phyloP scores from a whole-genome alignment of 371 early-diverging fungal genomes.

The Mucor plumbeus region DNA sequence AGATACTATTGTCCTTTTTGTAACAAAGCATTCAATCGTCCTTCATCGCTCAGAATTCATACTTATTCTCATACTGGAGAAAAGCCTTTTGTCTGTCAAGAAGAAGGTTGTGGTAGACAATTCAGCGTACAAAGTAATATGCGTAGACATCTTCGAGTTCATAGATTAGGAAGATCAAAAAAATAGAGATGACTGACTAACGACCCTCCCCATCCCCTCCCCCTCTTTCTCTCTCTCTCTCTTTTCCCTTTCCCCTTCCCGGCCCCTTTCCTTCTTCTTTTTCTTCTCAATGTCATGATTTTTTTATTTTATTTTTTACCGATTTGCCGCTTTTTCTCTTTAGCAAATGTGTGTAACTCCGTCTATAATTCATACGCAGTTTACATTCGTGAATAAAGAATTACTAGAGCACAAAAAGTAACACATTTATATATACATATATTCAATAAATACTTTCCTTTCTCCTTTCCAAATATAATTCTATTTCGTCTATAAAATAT shows the following conservation, averaged over 20 bases:
- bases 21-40: slow-evolving; percentile 40
- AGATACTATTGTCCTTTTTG: slow-evolving; percentile 40
- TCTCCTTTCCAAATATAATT: too few species aligned
- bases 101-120: slow-evolving; percentile 65
- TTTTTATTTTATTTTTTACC: neutral
- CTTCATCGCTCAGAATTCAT: slow-evolving; percentile 65
- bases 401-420: too few species aligned
- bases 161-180: slow-evolving; percentile 42
- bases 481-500: too few species aligned
- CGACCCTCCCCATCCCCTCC: neutral
- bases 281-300: neutral
- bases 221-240: neutral
- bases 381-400: too few species aligned
- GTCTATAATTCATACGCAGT: too few species aligned
- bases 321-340: slow-evolving; percentile 17
- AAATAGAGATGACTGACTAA: slow-evolving; percentile 1
- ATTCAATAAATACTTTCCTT: too few species aligned
- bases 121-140: slow-evolving; percentile 81
- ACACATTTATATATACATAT: too few species aligned
- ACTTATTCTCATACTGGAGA: slow-evolving; percentile 79
- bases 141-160: slow-evolving; percentile 68
- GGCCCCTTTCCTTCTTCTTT: neutral
- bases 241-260: neutral
- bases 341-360: too few species aligned
- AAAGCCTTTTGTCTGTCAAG: slow-evolving; percentile 70